Evolutionary conservation across 495 filamentous ascomycete genomes (phyloP), one percentile per base, ranked within the genome.

Genomic region (Aspergillus sclerotioniger): DNA sequence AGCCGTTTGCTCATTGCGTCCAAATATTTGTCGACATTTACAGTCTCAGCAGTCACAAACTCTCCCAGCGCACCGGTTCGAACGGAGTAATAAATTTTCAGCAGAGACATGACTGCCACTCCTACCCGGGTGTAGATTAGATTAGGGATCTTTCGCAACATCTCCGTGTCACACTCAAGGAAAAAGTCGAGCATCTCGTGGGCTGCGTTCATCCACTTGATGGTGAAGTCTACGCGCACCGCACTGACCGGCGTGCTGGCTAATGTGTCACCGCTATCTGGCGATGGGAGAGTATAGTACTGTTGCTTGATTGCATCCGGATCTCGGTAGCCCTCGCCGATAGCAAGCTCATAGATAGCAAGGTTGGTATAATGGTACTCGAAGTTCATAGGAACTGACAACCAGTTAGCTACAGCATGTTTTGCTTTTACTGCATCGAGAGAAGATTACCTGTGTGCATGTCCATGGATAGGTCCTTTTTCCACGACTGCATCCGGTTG

Each of bases 321-420:
- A 12, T 79, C 76, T 28, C 76, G 73, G 56, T 82, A 80, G 13
- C 80, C 79, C 56, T 79, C 75, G 41, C 79, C 76, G 32, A 81
- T 66, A 35, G 75, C 78, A 8, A 81, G 52, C 61, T 83, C 80
- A 57, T 82, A 80, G 54, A 82, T 69, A 28, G 73, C 74, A 8
- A 83, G 70, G 28, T 73, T 65, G 21, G 71, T 69, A 51, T 73
- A 71, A 53, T 78, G 71, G 47, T 79, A 82, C 65, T 77, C 75
- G 50, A 82, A 67, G 33, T 67, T 70, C 59, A 81, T 62, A 48
- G 73, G 63, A 6, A 73, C 78, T 78, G 31, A 21, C 31, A 9
- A 29, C 13, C 25, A 17, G 16, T 41, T 19, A 51, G 46, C 28
- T 49, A 37, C 9, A 21, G 15, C 0, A 13, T n/a, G 19, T 12